Evolutionary conservation across 2,329 filamentous ascomycete species (phyloP).

Genomic region (Ambrosiella cleistominuta): DNA sequence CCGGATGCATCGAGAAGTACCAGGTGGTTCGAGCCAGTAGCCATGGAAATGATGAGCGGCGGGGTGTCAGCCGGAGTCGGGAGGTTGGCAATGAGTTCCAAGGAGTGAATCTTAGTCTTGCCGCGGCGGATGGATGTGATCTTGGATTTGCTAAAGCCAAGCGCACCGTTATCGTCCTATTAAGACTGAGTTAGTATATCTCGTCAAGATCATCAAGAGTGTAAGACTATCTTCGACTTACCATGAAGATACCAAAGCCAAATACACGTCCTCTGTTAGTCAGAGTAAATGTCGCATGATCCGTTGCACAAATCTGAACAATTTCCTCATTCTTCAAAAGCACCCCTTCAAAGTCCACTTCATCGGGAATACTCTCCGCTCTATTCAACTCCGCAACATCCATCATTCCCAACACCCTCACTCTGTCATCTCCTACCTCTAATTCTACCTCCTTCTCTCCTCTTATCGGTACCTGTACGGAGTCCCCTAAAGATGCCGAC

Average conservation of each 20-base stretch:
- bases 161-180: conserved; percentile 28
- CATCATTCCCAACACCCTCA: conserved; percentile 20
- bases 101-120: conserved; percentile 2
- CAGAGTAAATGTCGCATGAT: conserved; percentile 44
- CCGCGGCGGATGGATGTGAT: conserved; percentile 6
- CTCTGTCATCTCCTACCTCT: not conserved
- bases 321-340: conserved; percentile 32
- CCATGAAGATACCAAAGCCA: conserved; percentile 50
- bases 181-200: not conserved
- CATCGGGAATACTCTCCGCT: conserved; percentile 5
- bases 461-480: not conserved
- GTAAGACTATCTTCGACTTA: conserved; percentile 10
- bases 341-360: conserved; percentile 27
- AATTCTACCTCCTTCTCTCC: not conserved
- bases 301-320: conserved; percentile 41
- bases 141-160: conserved; percentile 29
- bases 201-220: not conserved
- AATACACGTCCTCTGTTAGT: conserved; percentile 44
- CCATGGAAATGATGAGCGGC: conserved; percentile 32
- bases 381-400: conserved; percentile 34
- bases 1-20: conserved; percentile 34
- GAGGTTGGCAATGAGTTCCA: conserved; percentile 11
- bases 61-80: conserved; percentile 32
- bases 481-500: not conserved
- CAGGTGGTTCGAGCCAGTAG: conserved; percentile 39